A percentile compares a stretch with the other conserved stretches of the same genome.
These are phyloP conservation scores for Russula lepida DNA, from an alignment of 768 basidiomycete genomes.

Conservation along the genomic window DNA sequence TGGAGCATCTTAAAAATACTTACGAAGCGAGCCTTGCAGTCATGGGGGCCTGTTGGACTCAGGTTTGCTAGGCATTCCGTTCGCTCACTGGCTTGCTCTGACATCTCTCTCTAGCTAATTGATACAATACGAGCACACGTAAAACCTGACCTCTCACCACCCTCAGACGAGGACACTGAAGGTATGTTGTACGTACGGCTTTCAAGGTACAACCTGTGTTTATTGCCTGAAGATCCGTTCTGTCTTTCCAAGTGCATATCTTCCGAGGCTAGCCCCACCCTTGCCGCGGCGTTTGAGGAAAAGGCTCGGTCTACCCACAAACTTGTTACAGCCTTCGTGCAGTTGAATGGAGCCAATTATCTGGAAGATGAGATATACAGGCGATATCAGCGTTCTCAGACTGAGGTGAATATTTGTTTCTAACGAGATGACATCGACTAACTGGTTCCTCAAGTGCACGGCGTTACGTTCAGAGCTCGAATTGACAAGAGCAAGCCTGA, in stretches of 20 bases:
- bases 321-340: constrained; percentile 51
- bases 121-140: constrained; percentile 57
- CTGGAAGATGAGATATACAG: constrained; percentile 35
- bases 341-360: constrained; percentile 31
- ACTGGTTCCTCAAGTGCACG: constrained; percentile 36
- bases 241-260: constrained; percentile 24
- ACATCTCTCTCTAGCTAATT: constrained; percentile 41
- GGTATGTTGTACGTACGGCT: constrained; percentile 12
- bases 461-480: constrained; percentile 52
- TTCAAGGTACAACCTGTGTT: constrained; percentile 20
- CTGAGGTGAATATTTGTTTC: constrained; percentile 51
- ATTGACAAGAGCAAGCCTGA: constrained; percentile 40
- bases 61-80: constrained; percentile 37
- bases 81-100: neutral
- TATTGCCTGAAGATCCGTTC: constrained; percentile 8
- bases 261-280: constrained; percentile 16
- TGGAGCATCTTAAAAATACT: constrained; percentile 56
- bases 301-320: constrained; percentile 51
- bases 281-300: constrained; percentile 41
- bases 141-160: constrained; percentile 41
- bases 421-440: constrained; percentile 1
- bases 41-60: constrained; percentile 73
- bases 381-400: constrained; percentile 45
- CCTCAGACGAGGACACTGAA: constrained; percentile 28
- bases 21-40: constrained; percentile 67